Conservation (phyloP, 495 filamentous ascomycete species). For the Diplogelasinospora grovesii region DNA sequence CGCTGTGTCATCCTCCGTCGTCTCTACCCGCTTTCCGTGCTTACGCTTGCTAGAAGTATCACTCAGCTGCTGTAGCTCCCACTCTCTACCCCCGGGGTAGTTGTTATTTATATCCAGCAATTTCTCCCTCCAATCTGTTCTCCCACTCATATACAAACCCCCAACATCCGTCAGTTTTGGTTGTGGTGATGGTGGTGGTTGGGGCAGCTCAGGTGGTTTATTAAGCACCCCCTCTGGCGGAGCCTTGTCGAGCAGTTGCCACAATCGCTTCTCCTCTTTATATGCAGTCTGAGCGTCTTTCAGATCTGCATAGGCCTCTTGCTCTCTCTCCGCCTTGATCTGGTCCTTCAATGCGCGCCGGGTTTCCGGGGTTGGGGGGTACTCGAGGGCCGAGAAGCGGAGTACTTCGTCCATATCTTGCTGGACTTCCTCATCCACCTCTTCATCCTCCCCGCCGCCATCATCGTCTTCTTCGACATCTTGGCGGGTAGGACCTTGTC, state of each 20-base stretch:
- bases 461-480: constrained; percentile 3
- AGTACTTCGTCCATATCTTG: constrained; percentile 22
- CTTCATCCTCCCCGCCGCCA: constrained; percentile 12
- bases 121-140: constrained; percentile 9
- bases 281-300: constrained; percentile 45
- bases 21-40: background rate
- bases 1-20: constrained; percentile 1
- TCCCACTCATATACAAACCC: background rate
- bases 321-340: constrained; percentile 26
- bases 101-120: constrained; percentile 47
- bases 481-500: no score
- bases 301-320: constrained; percentile 48
- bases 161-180: no score
- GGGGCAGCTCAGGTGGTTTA: no score
- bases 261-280: constrained; percentile 51
- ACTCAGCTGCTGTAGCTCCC: background rate
- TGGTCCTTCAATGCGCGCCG: constrained; percentile 16
- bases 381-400: constrained; percentile 20
- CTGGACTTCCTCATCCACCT: constrained; percentile 12
- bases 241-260: constrained; percentile 38
- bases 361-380: constrained; percentile 8
- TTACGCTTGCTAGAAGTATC: constrained; percentile 8
- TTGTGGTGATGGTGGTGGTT: no score
- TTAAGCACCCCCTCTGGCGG: constrained; percentile 63
- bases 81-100: no score